Evolutionary conservation across 225 moss, liverwort and hornwort genomes (phyloP).

Genomic region (Sphagnum contortum): DNA sequence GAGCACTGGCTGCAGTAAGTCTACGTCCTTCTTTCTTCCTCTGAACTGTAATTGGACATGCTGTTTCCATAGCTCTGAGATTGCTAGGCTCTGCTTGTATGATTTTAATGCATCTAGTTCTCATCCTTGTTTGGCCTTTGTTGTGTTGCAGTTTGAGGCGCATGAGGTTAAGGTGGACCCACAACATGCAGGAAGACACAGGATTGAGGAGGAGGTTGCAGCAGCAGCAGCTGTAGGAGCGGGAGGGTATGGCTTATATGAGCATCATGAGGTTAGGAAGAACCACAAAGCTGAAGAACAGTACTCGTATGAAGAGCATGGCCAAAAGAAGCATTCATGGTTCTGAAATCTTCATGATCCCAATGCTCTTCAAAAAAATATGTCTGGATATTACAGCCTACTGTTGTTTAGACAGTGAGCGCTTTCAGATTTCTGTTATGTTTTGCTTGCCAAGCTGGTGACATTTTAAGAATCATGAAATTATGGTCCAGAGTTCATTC

Average conservation of each 20-base stretch:
- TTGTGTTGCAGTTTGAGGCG: not conserved
- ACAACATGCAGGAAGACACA: not conserved
- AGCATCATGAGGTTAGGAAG: not conserved
- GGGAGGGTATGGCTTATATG: not conserved
- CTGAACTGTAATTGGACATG: not conserved
- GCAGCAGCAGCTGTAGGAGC: not conserved
- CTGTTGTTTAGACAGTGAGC: too few species aligned
- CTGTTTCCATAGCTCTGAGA: too few species aligned
- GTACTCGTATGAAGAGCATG: not conserved
- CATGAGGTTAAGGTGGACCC: slow-evolving; percentile 1
- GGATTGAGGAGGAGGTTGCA: not conserved
- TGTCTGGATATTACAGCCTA: too few species aligned
- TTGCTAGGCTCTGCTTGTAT: too few species aligned
- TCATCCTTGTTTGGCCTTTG: not conserved
- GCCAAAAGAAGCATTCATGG: not conserved
- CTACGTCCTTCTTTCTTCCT: not conserved
- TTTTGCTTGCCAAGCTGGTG: too few species aligned
- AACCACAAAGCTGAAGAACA: not conserved
- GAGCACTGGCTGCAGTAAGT: not conserved
- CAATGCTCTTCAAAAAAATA: too few species aligned
- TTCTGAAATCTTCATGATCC: not conserved
- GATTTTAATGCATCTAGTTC: too few species aligned
- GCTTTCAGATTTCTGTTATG: too few species aligned
- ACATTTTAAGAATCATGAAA: too few species aligned
- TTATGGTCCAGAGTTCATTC: too few species aligned